phyloP scores from a whole-genome alignment of 108 stramenopile species.

The Cyclotella kingstonii region DNA sequence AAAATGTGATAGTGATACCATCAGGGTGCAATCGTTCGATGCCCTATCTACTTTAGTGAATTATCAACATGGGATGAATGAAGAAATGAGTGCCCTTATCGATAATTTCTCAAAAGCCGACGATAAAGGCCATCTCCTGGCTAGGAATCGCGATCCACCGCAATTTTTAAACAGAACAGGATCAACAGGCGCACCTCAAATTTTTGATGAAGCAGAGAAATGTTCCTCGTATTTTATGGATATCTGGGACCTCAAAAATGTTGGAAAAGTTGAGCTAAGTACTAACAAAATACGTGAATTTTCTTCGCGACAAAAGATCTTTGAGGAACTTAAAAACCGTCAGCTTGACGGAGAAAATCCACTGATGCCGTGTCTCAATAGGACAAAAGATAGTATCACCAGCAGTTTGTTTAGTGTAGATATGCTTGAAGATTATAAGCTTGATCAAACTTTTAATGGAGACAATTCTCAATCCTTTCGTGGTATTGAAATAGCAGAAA shows the following conservation, averaged over 20 bases:
- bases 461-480: neutral
- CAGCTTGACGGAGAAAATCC: neutral
- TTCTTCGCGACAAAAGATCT: conserved; percentile 17
- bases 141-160: neutral
- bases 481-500: neutral
- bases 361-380: neutral
- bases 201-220: neutral
- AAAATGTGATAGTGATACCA: neutral
- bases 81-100: conserved; percentile 7
- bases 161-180: conserved; percentile 3
- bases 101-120: conserved; percentile 11
- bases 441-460: conserved; percentile 3
- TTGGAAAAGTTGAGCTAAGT: neutral
- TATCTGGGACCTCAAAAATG: conserved; percentile 11
- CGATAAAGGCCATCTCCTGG: conserved; percentile 6
- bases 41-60: conserved; percentile 7
- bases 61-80: conserved; percentile 13
- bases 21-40: no score
- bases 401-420: conserved; percentile 36
- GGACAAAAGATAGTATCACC: conserved; percentile 15
- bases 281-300: conserved; percentile 19
- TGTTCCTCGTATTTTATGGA: conserved; percentile 9
- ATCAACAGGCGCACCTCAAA: conserved; percentile 6
- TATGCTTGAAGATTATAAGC: conserved; percentile 20
- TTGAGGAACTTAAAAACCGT: conserved; percentile 10